A percentile compares a stretch with the other conserved stretches of the same genome.
Evolutionary conservation across 768 basidiomycete species (phyloP).

Genomic region (Trametes cingulata): DNA sequence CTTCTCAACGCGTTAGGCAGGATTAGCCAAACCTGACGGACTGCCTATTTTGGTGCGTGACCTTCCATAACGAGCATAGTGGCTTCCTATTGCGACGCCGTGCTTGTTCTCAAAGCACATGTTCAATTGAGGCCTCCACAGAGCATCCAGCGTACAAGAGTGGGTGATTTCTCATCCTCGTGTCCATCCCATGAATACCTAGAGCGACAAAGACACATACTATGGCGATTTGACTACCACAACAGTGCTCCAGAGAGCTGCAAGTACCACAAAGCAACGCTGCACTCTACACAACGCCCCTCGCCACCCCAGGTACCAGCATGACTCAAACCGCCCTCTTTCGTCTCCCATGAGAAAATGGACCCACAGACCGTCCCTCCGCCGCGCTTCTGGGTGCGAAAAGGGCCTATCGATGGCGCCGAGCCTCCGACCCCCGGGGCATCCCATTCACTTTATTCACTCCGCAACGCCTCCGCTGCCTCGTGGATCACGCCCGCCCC

Average conservation of each 20-base stretch:
- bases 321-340: background rate
- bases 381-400: background rate
- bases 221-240: no score
- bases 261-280: no score
- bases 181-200: no score
- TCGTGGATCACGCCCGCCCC: background rate
- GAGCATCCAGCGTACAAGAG: no score
- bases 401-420: background rate
- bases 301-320: background rate
- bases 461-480: background rate
- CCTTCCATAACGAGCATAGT: background rate
- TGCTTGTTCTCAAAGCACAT: no score
- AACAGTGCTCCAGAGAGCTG: no score
- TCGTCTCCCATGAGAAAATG: background rate
- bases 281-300: no score
- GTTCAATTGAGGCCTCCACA: no score
- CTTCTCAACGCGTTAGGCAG: constrained; percentile 9
- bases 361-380: background rate
- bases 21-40: background rate
- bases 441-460: background rate
- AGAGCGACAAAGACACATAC: no score
- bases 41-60: background rate
- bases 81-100: background rate
- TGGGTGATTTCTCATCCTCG: no score
- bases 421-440: background rate